These are phyloP conservation scores for Starmera dryadoides DNA, from an alignment of 805 yeast genomes.

Conservation along the genomic window DNA sequence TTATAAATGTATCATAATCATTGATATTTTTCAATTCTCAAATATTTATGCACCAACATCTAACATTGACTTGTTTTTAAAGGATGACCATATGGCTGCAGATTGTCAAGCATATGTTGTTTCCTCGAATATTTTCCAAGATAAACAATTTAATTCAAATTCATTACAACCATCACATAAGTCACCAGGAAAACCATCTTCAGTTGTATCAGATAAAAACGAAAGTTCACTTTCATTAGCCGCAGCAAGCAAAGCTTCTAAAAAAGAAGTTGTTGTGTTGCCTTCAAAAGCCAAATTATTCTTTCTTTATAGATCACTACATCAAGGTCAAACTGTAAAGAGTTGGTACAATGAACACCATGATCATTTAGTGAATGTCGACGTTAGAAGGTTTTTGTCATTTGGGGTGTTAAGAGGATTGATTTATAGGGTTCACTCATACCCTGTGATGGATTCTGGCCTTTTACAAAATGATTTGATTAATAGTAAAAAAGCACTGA, in stretches of 20 bases:
- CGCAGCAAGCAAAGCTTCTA: background rate
- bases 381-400: constrained; percentile 74
- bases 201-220: constrained; percentile 1
- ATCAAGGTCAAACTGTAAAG: constrained; percentile 68
- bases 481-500: too few relatives aligned
- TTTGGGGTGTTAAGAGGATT: constrained; percentile 82
- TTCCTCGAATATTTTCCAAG: constrained; percentile 28
- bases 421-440: constrained; percentile 73
- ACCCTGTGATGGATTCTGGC: constrained; percentile 37
- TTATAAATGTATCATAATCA: constrained; percentile 74
- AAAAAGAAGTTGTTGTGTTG: constrained; percentile 21
- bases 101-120: constrained; percentile 85
- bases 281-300: constrained; percentile 66
- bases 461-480: constrained; percentile 2
- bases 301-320: constrained; percentile 66
- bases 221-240: constrained; percentile 1
- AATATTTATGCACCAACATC: constrained; percentile 89
- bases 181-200: constrained; percentile 3
- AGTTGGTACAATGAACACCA: constrained; percentile 77
- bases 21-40: constrained; percentile 84
- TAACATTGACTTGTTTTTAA: constrained; percentile 58
- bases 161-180: constrained; percentile 3
- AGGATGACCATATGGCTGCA: constrained; percentile 55
- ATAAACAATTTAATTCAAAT: constrained; percentile 24
- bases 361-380: constrained; percentile 54